A percentile compares a stretch with the other conserved stretches of the same genome.
These are phyloP conservation scores for Colletotrichum filicis DNA, from an alignment of 2,329 filamentous ascomycete genomes.

Conservation along the genomic window DNA sequence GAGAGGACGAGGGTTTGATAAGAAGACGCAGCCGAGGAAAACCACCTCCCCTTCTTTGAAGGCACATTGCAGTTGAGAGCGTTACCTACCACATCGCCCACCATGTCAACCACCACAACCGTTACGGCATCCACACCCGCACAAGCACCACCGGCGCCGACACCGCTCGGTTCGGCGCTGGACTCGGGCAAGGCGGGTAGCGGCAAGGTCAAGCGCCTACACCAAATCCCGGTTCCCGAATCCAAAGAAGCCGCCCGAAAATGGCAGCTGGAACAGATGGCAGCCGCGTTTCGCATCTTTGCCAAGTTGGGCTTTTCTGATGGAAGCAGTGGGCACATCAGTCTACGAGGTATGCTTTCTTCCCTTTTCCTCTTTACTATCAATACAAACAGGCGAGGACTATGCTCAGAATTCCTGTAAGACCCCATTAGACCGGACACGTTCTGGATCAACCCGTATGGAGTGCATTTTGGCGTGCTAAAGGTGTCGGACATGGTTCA, in stretches of 20 bases:
- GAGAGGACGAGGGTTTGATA: background rate
- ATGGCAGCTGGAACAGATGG: slow-evolving; percentile 55
- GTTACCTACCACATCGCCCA: background rate
- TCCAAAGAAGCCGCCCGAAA: slow-evolving; percentile 41
- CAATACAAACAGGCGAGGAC: background rate
- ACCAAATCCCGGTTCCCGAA: slow-evolving; percentile 29
- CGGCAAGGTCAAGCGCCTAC: slow-evolving; percentile 31
- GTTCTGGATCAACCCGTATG: slow-evolving; percentile 67
- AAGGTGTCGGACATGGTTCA: slow-evolving; percentile 75
- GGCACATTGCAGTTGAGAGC: background rate
- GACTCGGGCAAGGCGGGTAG: slow-evolving; percentile 9
- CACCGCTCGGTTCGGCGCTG: slow-evolving; percentile 18
- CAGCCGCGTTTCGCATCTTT: slow-evolving; percentile 59
- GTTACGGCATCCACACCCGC: background rate
- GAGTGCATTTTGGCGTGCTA: slow-evolving; percentile 72
- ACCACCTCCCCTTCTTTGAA: too few relatives aligned
- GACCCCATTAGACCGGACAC: slow-evolving; percentile 47
- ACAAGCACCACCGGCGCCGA: slow-evolving; percentile 9
- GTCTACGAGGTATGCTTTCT: slow-evolving; percentile 41
- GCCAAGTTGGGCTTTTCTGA: slow-evolving; percentile 57
- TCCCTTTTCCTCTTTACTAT: too few relatives aligned
- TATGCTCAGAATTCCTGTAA: background rate
- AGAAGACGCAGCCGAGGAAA: background rate
- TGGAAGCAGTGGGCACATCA: slow-evolving; percentile 59
- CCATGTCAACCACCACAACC: slow-evolving; percentile 28